Evolutionary conservation across 768 basidiomycete species (phyloP).

Genomic region (Lentinus tigrinus): DNA sequence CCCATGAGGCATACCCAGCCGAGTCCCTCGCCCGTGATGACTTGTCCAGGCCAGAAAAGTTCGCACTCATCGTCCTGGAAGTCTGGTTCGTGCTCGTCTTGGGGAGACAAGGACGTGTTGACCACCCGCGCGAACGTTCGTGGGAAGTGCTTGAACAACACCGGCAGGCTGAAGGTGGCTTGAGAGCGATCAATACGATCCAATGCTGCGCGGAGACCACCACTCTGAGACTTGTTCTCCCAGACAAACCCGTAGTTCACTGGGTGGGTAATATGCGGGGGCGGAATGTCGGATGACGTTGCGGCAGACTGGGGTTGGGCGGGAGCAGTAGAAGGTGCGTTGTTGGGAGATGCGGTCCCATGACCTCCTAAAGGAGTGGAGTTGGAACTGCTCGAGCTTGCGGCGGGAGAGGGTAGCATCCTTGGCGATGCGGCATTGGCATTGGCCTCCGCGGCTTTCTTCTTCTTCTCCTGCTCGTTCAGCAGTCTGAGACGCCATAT

Average conservation of each 20-base stretch:
- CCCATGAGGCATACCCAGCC: slow-evolving; percentile 89
- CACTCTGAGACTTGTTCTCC: slow-evolving; percentile 12
- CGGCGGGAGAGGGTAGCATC: slow-evolving; percentile 80
- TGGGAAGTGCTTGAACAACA: slow-evolving; percentile 71
- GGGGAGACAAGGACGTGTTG: slow-evolving; percentile 54
- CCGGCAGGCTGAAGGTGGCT: slow-evolving; percentile 58
- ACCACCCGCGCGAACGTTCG: slow-evolving; percentile 74
- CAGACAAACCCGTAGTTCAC: slow-evolving; percentile 16
- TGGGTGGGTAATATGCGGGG: slow-evolving; percentile 19
- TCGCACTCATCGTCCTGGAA: slow-evolving; percentile 86
- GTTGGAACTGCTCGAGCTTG: slow-evolving; percentile 71
- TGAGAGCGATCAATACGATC: slow-evolving; percentile 13
- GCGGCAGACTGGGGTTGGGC: slow-evolving; percentile 15
- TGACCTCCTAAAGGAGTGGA: slow-evolving; percentile 72
- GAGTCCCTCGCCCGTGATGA: slow-evolving; percentile 71
- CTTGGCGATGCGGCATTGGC: slow-evolving; percentile 39
- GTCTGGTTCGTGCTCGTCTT: slow-evolving; percentile 78
- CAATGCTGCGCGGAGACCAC: slow-evolving; percentile 4
- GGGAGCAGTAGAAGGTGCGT: slow-evolving; percentile 15
- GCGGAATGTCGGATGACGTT: slow-evolving; percentile 9
- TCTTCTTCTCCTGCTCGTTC: slow-evolving; percentile 12
- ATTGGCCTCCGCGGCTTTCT: slow-evolving; percentile 4
- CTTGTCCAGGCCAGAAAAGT: slow-evolving; percentile 80
- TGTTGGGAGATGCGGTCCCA: slow-evolving; percentile 40
- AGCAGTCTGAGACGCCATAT: slow-evolving; percentile 5